Base-by-base conservation (phyloP, 179 eudicot genomes). In the Spergularia azorica region DNA sequence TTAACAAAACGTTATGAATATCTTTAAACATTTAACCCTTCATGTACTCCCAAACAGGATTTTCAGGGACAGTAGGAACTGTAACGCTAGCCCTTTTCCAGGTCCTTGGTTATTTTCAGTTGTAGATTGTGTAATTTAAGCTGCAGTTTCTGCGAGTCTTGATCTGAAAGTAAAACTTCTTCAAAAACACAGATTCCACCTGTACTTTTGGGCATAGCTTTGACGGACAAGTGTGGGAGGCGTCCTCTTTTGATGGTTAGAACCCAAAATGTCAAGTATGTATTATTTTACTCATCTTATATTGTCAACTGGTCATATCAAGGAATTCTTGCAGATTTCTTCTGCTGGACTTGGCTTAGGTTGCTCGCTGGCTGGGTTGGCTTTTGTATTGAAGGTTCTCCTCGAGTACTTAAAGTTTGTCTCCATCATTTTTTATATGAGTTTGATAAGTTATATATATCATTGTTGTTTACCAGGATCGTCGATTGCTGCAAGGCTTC, bases 191-290 rank as follows among this genome's bases (percentile, higher is more conserved):
- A 85, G 87, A 64, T 85, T 39, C 83, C 79, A 39, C 52, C 70
- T 38, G 67, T 70, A 32, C 56, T n/a, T 26, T 7, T 79, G 50
- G 66, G 79, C 59, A 56, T 77, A 48, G 51, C 70, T 46, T 62
- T 71, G 21, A 26, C 68, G 77, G 87, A 82, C 55, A 82, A 21
- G 59, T 73, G 54, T 36, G 87, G 87, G 48, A 85, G 87, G 61
- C 82, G 83, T 4, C 79, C 81, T 50, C 81, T 85, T 57, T 56
- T 85, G 72, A 76, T 85, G 87, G 85, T 84, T 75, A 75, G 79
- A 52, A 39, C 52, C 6, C 16, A 15, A 74, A 17, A 70, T 70
- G 55, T 61, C 6, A 5, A 59, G 3, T 32, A 26, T 39, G 2
- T 55, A 52, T 48, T 16, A 6, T 51, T 0, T 63, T 41, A 61